Evolutionary conservation across 1,284 basidiomycete genomes (phyloP), one percentile per base, ranked within the genome.

Genomic region (Kalmanozyma brasiliensis): DNA sequence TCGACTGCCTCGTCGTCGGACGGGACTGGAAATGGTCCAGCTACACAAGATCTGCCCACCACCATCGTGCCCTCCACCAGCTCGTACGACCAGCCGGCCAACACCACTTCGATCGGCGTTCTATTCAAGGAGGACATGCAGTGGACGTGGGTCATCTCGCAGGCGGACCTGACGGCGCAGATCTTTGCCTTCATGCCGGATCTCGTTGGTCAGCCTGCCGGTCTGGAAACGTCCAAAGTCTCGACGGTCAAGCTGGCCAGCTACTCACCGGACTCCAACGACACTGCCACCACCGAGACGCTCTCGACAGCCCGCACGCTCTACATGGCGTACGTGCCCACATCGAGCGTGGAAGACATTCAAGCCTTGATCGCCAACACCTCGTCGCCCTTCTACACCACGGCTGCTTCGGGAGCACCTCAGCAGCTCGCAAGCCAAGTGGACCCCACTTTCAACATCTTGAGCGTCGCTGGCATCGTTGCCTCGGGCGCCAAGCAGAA

Each of bases 111-210:
- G 35, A 61, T 80, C 24, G 65, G 62, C 19, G 63, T 81, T 20
- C 41, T 80, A 32, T 78, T 79, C 68, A 73, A 78, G 45, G 34
- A 52, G 13, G 51, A 67, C 32, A 60, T 81, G 58, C 49, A 64
- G 17, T 81, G 79, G 79, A 51, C 47, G n/a, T 77, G 72, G 68
- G 53, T 81, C 24, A 71, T 70, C 16, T 51, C 45, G 23, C 76
- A 78, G 52, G 65, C 78, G 16, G 77, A 69, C 23, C 65, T 79
- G 9, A 76, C 77, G 14, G 77, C 78, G 7, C 79, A 81, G 55
- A 68, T 81, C 52, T 79, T 81, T 60, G 77, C 71, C 11, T 80
- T 76, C 33, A 75, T 81, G 74, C 79, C 79, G 7, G 49, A 37
- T n/a, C 52, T 81, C 9, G 55, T 81, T 8, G 61, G 71, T 24